These are phyloP conservation scores for Sesbania bispinosa DNA, from an alignment of 306 rosid genomes.

Conservation along the genomic window DNA sequence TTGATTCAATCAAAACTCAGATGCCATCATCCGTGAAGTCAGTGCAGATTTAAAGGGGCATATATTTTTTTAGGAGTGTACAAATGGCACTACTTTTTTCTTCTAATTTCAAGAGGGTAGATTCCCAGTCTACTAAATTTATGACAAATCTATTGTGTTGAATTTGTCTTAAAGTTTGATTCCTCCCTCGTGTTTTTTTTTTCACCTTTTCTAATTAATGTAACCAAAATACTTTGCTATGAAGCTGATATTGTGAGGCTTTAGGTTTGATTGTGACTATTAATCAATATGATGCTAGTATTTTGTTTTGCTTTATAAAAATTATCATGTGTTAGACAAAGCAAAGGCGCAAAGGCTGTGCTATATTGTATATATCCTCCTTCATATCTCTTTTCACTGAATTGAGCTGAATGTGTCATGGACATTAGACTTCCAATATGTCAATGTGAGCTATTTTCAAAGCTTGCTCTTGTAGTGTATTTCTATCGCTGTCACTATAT, in stretches of 20 bases:
- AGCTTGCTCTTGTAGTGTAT: not conserved
- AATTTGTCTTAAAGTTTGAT: not conserved
- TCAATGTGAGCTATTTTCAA: not conserved
- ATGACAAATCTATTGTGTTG: not conserved
- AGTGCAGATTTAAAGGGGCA: not conserved
- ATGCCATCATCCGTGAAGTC: not conserved
- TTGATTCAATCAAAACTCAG: not conserved
- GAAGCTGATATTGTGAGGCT: not conserved
- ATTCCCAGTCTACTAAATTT: not conserved
- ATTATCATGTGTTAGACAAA: not conserved
- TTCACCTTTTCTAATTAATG: not conserved
- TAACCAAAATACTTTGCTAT: not conserved
- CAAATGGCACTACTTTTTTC: not conserved
- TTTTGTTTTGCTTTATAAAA: not conserved
- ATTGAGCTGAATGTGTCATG: constrained; percentile 10
- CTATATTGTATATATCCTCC: not conserved
- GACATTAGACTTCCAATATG: not conserved
- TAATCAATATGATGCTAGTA: not conserved
- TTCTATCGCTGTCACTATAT: not conserved
- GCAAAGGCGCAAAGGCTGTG: not conserved
- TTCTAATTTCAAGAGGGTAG: not conserved
- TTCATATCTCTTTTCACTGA: not conserved
- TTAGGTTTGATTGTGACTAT: not conserved
- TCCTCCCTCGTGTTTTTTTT: not conserved
- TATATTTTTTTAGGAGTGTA: not conserved